phyloP scores from a whole-genome alignment of 768 basidiomycete species.

The Termitomyces sp. region DNA sequence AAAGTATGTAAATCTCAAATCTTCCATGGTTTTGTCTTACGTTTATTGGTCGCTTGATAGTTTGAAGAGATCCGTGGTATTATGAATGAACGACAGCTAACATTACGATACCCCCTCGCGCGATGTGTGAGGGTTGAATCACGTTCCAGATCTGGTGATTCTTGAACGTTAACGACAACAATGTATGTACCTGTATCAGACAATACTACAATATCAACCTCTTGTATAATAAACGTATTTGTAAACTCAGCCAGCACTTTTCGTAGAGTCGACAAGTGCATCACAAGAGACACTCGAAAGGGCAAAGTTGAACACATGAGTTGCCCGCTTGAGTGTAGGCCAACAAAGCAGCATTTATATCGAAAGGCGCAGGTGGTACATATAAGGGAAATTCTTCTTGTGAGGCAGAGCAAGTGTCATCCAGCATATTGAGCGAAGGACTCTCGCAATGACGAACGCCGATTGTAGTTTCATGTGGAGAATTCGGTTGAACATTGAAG shows the following conservation, averaged over 20 bases:
- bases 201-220: conserved; percentile 3
- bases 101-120: conserved; percentile 63
- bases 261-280: neutral
- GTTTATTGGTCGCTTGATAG: conserved; percentile 25
- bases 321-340: neutral
- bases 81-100: conserved; percentile 55
- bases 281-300: neutral
- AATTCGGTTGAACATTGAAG: neutral
- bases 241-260: neutral
- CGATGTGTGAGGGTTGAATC: conserved; percentile 39
- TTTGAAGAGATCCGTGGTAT: conserved; percentile 70
- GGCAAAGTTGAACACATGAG: neutral
- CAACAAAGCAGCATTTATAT: conserved; percentile 10
- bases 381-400: conserved; percentile 3
- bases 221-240: conserved; percentile 2
- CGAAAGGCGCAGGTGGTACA: conserved; percentile 4
- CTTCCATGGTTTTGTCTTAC: neutral
- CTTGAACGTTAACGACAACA: conserved; percentile 17
- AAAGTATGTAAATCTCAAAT: conserved; percentile 35
- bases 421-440: neutral
- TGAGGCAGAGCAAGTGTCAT: neutral
- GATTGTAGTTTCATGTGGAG: neutral
- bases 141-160: conserved; percentile 36
- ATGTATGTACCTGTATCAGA: neutral
- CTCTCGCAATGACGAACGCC: neutral